Evolutionary conservation across 768 basidiomycete species (phyloP), one percentile per base, ranked within the genome.

Genomic region (Dendrothele bispora): DNA sequence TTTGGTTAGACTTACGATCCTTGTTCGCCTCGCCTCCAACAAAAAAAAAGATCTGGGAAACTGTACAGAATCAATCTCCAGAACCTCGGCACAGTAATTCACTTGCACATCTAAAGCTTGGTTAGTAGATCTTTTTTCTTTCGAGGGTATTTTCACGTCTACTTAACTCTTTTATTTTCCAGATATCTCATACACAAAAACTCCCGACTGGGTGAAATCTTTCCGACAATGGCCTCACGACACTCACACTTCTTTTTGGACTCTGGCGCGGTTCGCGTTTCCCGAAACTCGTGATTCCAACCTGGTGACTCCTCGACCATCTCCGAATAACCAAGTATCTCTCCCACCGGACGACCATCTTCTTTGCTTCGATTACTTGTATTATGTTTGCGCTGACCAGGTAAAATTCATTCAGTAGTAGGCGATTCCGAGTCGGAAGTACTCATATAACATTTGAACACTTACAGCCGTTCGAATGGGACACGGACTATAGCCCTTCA

Each of bases 391-490:
- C 47, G 69, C 75, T 1, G 66, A 74, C 46, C 69, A 74, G 70
- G 78, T 78, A 43, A 27, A 66, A 51, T 30, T 26, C 27, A n/a
- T n/a, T n/a, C n/a, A n/a, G n/a, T n/a, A n/a, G n/a, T n/a, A n/a
- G n/a, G n/a, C n/a, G n/a, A n/a, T n/a, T n/a, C n/a, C n/a, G n/a
- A n/a, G n/a, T n/a, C n/a, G n/a, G n/a, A n/a, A n/a, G n/a, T 36
- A 29, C 35, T 11, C n/a, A n/a, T n/a, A n/a, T n/a, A n/a, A n/a
- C n/a, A 17, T 51, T 48, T 18, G 34, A n/a, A 20, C 51, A 41
- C 51, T n/a, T n/a, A n/a, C n/a, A 83, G 79, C 72, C 78, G 5
- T 77, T 65, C 47, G 81, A 83, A 56, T 77, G 74, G 56, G 77
- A 79, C 39, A 71, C 68, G 43, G 80, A 83, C 48, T 83, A 74